Base-by-base conservation (phyloP, 2,329 filamentous ascomycete genomes). In the Davidsoniella eucalypti region DNA sequence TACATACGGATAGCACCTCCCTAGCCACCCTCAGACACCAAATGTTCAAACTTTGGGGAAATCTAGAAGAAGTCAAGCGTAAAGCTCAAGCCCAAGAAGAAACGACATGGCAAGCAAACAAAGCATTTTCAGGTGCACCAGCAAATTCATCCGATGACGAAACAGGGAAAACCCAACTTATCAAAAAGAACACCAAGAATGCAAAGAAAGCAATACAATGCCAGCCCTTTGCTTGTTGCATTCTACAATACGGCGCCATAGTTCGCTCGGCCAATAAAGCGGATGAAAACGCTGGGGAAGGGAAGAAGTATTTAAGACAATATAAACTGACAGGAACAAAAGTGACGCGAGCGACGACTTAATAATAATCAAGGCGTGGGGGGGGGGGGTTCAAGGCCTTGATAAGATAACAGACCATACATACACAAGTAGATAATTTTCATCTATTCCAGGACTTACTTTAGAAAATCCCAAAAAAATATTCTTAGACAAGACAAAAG, bases 11-110 rank as follows among this genome's bases (percentile, higher is more conserved):
- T 42, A 57, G 63, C 2, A 47, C 61, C 0, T 58, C 65, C 1
- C 65, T 92, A 1, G 60, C 58, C 2, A 55, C 61, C 5, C 65
- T 95, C 4, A 73, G 76, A 47, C 76, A 93, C 56, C 80, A 75
- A 57, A 68, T 95, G 50, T 90, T 82, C 60, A 67, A 77, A 36
- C 69, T 95, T 1, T 96, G 90, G 88, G 90, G 90, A 1, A 76
- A 94, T 54, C 68, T 95, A 1, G 80, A 88, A 59, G 86, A 94
- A 60, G 62, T 67, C 44, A 86, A 84, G 60, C 58, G 56, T 62
- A 17, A 54, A 57, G 52, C 55, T 14, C 18, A 43, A 17, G 8
- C 23, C 7, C 45, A 25, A 25, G 23, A 47, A 23, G 18, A 39
- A 2, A 23, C 16, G 12, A 18, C 9, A 14, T 39, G 46, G 44